Base-by-base conservation (phyloP, 768 basidiomycete genomes). In the Boletus subcaerulescens region DNA sequence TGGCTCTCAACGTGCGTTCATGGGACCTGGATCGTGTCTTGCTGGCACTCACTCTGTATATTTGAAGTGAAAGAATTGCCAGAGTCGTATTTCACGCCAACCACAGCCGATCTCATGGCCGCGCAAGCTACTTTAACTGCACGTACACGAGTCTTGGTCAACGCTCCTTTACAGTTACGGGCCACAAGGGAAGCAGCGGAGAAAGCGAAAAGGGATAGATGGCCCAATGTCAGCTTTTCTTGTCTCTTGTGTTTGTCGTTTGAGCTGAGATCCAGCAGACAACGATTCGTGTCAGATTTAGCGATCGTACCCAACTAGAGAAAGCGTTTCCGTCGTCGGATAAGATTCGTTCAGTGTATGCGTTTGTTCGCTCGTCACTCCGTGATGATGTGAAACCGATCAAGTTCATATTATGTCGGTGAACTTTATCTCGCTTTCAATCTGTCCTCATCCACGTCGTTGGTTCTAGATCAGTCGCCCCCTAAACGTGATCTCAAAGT, bases 401-500 rank as follows among this genome's bases (percentile, higher is more conserved):
- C 71, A 91, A 92, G 63, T 96, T 93, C 63, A 77, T 93, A 38
- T 77, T 96, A 38, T 95, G 93, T 94, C 62, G 49, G 85, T 79
- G 33, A 31, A 35, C 26, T 10, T 14, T 6, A n/a, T n/a, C 8
- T 24, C 32, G 10, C 44, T 41, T 42, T 38, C n/a, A 46, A 35
- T 36, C 13, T 36, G 35, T 39, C 12, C 26, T 56, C 40, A 5
- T 45, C 52, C 9, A 61, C 26, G n/a, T 31, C 12, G 11, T 47
- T 22, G 38, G 9, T 7, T 49, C 15, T 40, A 93, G 91, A 89
- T 70, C 90, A 93, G 73, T 75, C 78, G 3, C 91, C 91, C 3
- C 93, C 93, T 2, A 86, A 84, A 62, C 83, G 87, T 26, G 93
- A 96, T 51, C 76, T 91, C 61, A 90, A 86, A 60, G 87, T 91